A percentile compares a stretch with the other conserved stretches of the same genome.
Evolutionary conservation across 2,329 filamentous ascomycete species (phyloP).

Genomic region (Clonostachys rosea): DNA sequence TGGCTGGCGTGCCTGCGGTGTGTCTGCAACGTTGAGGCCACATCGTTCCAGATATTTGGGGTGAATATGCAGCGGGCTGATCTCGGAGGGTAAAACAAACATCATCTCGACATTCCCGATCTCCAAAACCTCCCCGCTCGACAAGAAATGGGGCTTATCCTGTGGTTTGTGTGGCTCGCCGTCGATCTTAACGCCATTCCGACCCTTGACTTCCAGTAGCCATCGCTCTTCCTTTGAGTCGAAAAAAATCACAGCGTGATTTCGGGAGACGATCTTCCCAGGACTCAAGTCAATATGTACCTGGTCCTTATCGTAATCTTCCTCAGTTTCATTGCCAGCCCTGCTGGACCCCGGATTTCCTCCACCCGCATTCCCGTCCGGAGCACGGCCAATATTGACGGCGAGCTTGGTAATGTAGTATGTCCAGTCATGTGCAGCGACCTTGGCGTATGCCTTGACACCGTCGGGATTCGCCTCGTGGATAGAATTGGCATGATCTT

Average conservation of each 20-base stretch:
- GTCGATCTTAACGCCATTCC: constrained; percentile 87
- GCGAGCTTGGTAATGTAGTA: constrained; percentile 75
- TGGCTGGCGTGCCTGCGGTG: constrained; percentile 14
- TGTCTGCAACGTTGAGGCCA: constrained; percentile 34
- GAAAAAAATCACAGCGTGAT: constrained; percentile 72
- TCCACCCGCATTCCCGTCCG: constrained; percentile 34
- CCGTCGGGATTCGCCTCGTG: constrained; percentile 58
- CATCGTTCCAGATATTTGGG: constrained; percentile 66
- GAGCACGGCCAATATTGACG: constrained; percentile 71
- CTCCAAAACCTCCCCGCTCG: constrained; percentile 87
- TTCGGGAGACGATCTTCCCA: constrained; percentile 74
- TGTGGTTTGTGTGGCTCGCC: constrained; percentile 62
- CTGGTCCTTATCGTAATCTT: constrained; percentile 39
- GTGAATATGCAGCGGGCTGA: constrained; percentile 62
- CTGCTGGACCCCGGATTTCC: constrained; percentile 1
- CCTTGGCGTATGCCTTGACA: constrained; percentile 75
- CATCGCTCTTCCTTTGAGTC: constrained; percentile 66
- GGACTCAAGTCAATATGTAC: constrained; percentile 88
- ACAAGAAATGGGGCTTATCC: constrained; percentile 60
- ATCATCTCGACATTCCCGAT: constrained; percentile 96
- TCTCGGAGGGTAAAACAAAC: constrained; percentile 84
- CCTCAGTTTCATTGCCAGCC: constrained; percentile 27
- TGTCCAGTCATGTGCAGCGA: constrained; percentile 78
- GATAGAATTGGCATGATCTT: constrained; percentile 59
- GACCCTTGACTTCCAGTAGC: constrained; percentile 82